These are phyloP conservation scores for Lizonia empirigonia DNA, from an alignment of 2,329 filamentous ascomycete species.

Conservation along the genomic window DNA sequence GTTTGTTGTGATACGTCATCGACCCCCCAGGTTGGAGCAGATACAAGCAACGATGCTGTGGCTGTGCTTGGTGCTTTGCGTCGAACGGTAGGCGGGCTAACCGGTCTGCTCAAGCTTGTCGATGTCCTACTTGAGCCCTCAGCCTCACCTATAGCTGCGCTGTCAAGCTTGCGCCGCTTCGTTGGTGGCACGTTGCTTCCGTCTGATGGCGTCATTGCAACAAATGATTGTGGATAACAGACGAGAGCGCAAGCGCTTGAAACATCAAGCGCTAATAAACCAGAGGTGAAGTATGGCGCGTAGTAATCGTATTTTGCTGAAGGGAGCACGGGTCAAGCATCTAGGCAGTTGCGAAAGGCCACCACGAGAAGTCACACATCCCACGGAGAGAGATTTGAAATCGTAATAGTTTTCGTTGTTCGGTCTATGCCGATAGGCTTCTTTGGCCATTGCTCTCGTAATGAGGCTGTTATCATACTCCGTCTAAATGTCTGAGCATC, in stretches of 20 bases:
- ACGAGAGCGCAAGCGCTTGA: neutral
- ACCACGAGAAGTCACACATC: neutral
- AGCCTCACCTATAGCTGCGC: neutral
- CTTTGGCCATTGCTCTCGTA: slow-evolving; percentile 24
- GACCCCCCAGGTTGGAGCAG: slow-evolving; percentile 22
- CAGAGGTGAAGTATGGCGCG: no score
- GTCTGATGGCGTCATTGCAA: slow-evolving; percentile 16
- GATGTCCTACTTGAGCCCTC: slow-evolving; percentile 1
- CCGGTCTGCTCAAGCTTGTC: slow-evolving; percentile 19
- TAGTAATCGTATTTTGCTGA: no score
- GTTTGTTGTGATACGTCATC: slow-evolving; percentile 23
- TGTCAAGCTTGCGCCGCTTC: slow-evolving; percentile 37
- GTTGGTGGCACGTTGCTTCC: slow-evolving; percentile 16
- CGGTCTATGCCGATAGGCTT: slow-evolving; percentile 25
- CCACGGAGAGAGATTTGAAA: neutral
- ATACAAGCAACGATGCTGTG: neutral
- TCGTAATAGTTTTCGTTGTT: slow-evolving; percentile 28
- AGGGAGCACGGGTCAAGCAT: neutral
- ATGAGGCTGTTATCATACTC: slow-evolving; percentile 36
- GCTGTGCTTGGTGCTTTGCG: slow-evolving; percentile 13
- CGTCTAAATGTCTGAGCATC: slow-evolving; percentile 36
- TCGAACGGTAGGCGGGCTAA: slow-evolving; percentile 37
- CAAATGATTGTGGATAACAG: neutral
- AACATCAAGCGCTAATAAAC: no score
- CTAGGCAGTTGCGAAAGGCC: neutral